Base-by-base conservation (phyloP, 495 filamentous ascomycete genomes). In the Trichocladium antarcticum region DNA sequence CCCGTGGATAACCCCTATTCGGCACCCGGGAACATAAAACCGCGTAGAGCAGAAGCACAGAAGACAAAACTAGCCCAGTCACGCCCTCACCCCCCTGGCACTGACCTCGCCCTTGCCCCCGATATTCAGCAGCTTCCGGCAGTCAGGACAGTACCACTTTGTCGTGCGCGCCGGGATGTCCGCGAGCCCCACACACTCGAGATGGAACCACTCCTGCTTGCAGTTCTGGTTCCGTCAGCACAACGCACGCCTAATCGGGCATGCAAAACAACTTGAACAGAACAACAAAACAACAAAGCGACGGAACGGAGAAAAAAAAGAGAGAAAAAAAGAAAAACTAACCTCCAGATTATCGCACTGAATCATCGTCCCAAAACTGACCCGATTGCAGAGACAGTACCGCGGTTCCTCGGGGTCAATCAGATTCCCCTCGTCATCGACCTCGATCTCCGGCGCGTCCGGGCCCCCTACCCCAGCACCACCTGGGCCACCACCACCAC, bases 81-180 rank as follows among this genome's bases (percentile, higher is more conserved):
- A 73, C 45, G 69, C 72, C 63, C 66, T 78, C 11, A 74, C 65
- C 8, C 74, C 74, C 36, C 74, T 63, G 0, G 76, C 72, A 48
- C 54, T 77, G 29, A 77, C 71, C 49, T 77, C 73, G 15, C 76
- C 75, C 55, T 70, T 73, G 60, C 73, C 72, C 32, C 74, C 75
- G 43, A 77, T 83, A 38, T 79, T 76, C 31, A 89, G 73, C 50
- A 77, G 72, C 42, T 79, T 69, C 27, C 85, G 75, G 59, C 89
- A 95, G 10, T 89, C 83, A 6, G 90, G 90, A 63, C 90, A 96
- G 60, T 88, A 97, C 90, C 90, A 97, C 70, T 93, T 93, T 10
- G 80, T 83, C 42, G 83, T 83, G 17, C 85, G 74, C 9, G 78
- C 76, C 20, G 85, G 89, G 45, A 83, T 78, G 42, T 85, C 83